Evolutionary conservation across 2,329 filamentous ascomycete genomes (phyloP), one percentile per base, ranked within the genome.

Genomic region (Pseudonectria foliicola): DNA sequence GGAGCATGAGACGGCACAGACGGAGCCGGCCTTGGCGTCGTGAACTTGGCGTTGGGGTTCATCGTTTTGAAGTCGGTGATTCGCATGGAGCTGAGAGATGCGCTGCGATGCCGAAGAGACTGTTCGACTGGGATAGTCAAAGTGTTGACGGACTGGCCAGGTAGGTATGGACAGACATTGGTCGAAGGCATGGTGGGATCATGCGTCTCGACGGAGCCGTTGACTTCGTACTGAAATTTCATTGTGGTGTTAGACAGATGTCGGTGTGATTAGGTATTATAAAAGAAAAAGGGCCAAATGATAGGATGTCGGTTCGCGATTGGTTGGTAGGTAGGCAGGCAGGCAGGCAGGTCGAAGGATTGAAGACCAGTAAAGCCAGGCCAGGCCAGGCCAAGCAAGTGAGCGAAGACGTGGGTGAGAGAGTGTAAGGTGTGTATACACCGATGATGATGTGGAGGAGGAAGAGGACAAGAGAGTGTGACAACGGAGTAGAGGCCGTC

Each of bases 61-160:
- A 89, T 82, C 2, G 85, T 92, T 55, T 77, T 82, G 49, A 75
- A 73, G 46, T 80, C 71, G 34, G 71, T 67, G 28, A 63, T 67
- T 33, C 67, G 62, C 33, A 80, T 62, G 6, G 78, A 82, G 48
- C 66, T 79, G 46, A 77, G 66, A 4, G 82, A 88, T 37, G 71
- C 76, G 50, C 80, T 83, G 42, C 82, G 75, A 40, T 70, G 62
- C 39, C 77, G 70, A 43, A 67, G 62, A 27, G 69, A 63, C 43
- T 73, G 71, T 57, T 94, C 82, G 24, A 77, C 66, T 11, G 90
- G 90, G 10, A 96, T 77, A 35, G 84, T 79, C 37, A 96, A 67
- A 11, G 87, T 76, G 62, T 96, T 95, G 55, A 95, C 77, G 3
- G 75, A 74, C 60, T 95, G 90, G 11, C 90, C 90, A 4, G 90